These are phyloP conservation scores for Blastomyces parvus DNA, from an alignment of 2,329 filamentous ascomycete genomes.

Conservation along the genomic window DNA sequence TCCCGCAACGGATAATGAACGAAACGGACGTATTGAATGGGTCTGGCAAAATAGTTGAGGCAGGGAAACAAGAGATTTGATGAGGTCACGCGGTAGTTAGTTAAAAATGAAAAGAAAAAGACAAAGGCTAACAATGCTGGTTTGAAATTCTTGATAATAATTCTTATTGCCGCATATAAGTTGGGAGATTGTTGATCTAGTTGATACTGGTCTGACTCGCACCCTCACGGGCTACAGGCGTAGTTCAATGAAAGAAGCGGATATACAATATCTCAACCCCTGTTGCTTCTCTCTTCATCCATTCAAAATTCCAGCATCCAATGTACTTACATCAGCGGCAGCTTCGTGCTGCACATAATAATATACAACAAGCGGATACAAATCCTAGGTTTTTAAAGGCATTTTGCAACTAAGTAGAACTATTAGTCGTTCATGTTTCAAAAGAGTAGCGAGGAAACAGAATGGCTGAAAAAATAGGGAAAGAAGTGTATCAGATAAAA, in stretches of 20 bases:
- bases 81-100: too few relatives aligned
- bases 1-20: too few relatives aligned
- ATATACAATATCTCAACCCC: neutral
- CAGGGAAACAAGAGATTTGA: too few relatives aligned
- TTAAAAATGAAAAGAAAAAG: too few relatives aligned
- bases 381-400: neutral
- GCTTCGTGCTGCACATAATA: neutral
- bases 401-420: neutral
- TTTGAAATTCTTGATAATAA: too few relatives aligned
- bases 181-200: neutral
- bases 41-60: too few relatives aligned
- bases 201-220: neutral
- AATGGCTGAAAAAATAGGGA: neutral
- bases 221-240: neutral
- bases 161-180: too few relatives aligned
- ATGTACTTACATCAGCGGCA: neutral
- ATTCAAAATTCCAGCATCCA: neutral
- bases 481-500: constrained; percentile 29
- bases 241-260: neutral
- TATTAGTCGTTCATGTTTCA: neutral
- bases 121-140: too few relatives aligned
- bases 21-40: too few relatives aligned
- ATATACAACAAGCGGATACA: neutral
- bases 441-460: neutral
- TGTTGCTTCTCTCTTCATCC: neutral